phyloP scores from a whole-genome alignment of 208 protist genomes.

The Leishmania amazonensis region DNA sequence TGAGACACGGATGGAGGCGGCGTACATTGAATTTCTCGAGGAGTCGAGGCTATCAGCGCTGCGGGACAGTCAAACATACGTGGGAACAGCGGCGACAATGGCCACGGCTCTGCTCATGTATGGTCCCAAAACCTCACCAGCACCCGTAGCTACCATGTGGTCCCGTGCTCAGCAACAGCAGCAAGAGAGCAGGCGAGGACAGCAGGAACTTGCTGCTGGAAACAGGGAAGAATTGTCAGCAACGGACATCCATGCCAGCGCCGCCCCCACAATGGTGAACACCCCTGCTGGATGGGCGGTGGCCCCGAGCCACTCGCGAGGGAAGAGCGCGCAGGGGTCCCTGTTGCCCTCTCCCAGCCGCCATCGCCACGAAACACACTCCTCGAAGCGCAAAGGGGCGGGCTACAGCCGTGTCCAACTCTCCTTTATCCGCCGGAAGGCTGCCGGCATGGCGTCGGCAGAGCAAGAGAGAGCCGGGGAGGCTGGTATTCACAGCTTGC shows the following conservation, averaged over 20 bases:
- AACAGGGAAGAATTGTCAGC: background rate
- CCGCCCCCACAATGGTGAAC: background rate
- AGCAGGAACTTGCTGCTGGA: background rate
- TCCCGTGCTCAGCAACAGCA: background rate
- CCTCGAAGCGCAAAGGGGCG: slow-evolving; percentile 3
- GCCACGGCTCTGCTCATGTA: slow-evolving; percentile 1
- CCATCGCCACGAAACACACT: background rate
- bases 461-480: background rate
- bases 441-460: background rate
- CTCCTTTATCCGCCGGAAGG: slow-evolving; percentile 23
- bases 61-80: slow-evolving; percentile 30
- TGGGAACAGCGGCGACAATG: slow-evolving; percentile 1
- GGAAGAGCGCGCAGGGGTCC: background rate
- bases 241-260: background rate
- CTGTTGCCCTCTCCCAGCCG: background rate
- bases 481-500: background rate
- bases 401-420: slow-evolving; percentile 10
- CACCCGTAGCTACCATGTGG: slow-evolving; percentile 2
- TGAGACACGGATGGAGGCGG: slow-evolving; percentile 39
- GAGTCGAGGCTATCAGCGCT: slow-evolving; percentile 43
- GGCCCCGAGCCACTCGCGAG: background rate
- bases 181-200: background rate
- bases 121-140: background rate
- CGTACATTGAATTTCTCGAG: slow-evolving; percentile 55
- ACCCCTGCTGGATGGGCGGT: background rate